Conservation (phyloP, 371 early-diverging fungal genomes). For the Zychaea mexicana region DNA sequence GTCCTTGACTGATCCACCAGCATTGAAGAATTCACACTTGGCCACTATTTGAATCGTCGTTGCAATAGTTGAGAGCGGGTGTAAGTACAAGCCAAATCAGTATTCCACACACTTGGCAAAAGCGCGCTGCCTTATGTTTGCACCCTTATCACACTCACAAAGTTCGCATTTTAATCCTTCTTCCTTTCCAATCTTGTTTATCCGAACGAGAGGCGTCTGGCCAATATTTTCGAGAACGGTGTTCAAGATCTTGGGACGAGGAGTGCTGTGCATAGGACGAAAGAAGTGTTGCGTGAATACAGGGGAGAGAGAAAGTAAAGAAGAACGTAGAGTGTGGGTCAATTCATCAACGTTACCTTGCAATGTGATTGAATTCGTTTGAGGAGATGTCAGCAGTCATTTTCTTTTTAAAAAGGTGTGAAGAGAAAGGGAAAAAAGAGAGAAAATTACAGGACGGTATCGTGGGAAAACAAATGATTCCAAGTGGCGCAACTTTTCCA, state of each 20-base stretch:
- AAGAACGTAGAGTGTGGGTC: neutral
- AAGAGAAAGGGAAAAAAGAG: slow-evolving; percentile 3
- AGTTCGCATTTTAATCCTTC: slow-evolving; percentile 94
- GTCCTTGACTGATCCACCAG: slow-evolving; percentile 98
- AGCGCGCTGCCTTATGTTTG: neutral
- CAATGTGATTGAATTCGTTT: slow-evolving; percentile 12
- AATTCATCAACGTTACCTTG: neutral
- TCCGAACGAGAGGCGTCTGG: slow-evolving; percentile 91
- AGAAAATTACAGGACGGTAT: neutral
- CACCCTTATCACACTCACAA: slow-evolving; percentile 59
- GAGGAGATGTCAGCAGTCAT: slow-evolving; percentile 10
- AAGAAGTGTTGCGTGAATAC: neutral
- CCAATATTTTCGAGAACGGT: slow-evolving; percentile 94
- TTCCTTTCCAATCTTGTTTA: slow-evolving; percentile 83
- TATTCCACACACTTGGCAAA: neutral
- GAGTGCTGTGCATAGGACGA: slow-evolving; percentile 28
- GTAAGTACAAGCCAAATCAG: neutral
- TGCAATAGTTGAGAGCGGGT: no score
- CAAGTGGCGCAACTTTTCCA: neutral
- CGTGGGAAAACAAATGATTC: neutral
- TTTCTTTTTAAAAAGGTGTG: neutral
- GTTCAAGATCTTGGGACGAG: slow-evolving; percentile 70
- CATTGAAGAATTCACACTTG: slow-evolving; percentile 98
- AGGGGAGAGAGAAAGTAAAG: neutral
- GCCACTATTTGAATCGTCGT: slow-evolving; percentile 64